Percentiles rank a stretch among this genome's conserved stretches.
Conservation (phyloP, 2,329 filamentous ascomycete species). For the Sarocladiaceae sp. region DNA sequence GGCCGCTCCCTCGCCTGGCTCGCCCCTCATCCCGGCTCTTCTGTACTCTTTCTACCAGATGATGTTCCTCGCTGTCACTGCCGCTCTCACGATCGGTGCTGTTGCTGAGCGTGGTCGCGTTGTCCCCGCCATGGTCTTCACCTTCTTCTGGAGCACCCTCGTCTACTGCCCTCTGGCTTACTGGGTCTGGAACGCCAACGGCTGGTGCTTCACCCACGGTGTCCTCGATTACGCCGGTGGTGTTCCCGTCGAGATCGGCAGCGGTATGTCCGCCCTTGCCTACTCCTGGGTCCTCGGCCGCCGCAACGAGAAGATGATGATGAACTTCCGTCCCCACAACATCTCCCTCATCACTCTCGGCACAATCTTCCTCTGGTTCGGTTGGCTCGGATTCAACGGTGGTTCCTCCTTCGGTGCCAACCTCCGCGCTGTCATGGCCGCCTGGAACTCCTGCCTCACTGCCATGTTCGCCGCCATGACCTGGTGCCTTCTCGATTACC, state of each 20-base stretch:
- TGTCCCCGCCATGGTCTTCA: constrained; percentile 90
- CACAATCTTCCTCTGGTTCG: constrained; percentile 95
- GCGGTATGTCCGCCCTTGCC: constrained; percentile 86
- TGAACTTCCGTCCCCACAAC: constrained; percentile 99
- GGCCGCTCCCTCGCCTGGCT: constrained; percentile 80
- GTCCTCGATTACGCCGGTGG: constrained; percentile 96
- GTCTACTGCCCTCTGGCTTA: constrained; percentile 96
- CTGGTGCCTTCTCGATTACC: constrained; percentile 95
- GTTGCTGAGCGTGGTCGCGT: constrained; percentile 92
- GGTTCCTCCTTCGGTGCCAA: constrained; percentile 93
- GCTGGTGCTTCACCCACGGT: constrained; percentile 87
- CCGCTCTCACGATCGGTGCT: constrained; percentile 84
- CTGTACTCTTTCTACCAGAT: constrained; percentile 97
- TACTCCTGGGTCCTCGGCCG: constrained; percentile 95
- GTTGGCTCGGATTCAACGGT: constrained; percentile 98
- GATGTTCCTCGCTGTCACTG: constrained; percentile 95
- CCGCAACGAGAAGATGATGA: constrained; percentile 98
- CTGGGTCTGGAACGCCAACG: constrained; percentile 95
- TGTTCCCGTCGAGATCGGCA: constrained; percentile 94
- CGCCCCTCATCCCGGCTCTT: constrained; percentile 80
- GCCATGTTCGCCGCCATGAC: constrained; percentile 89
- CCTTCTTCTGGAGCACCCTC: constrained; percentile 92
- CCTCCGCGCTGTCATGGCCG: constrained; percentile 89
- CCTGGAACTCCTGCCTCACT: constrained; percentile 95
- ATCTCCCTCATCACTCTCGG: constrained; percentile 95